Percentiles rank a stretch among this genome's conserved stretches.
These are phyloP conservation scores for Nyctanthes arbortristis DNA, from an alignment of 257 asterid species.

Conservation along the genomic window DNA sequence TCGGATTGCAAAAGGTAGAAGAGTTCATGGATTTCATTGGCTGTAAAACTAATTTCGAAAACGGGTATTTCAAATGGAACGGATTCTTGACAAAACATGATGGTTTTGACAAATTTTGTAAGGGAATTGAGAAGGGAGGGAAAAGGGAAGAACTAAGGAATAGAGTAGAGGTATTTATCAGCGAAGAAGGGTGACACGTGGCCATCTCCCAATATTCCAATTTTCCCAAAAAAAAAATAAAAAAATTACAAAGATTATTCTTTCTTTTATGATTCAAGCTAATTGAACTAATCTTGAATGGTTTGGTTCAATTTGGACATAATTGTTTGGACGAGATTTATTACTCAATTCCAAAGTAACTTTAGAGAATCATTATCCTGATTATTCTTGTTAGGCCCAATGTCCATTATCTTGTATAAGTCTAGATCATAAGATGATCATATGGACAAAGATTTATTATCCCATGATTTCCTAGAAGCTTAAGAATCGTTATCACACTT, in stretches of 20 bases:
- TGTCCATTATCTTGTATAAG: too few species aligned
- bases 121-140: constrained; percentile 43
- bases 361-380: too few species aligned
- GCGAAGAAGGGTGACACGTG: constrained; percentile 28
- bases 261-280: not conserved
- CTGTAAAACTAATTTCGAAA: constrained; percentile 39
- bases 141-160: constrained; percentile 75
- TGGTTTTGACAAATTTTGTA: not conserved
- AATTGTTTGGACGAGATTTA: not conserved
- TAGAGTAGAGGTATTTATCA: constrained; percentile 54
- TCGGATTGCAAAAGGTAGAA: constrained; percentile 35
- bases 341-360: not conserved
- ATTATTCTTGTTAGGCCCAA: too few species aligned
- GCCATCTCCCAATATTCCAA: constrained; percentile 35
- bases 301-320: not conserved
- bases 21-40: constrained; percentile 46
- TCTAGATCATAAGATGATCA: too few species aligned
- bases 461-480: too few species aligned
- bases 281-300: not conserved
- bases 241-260: constrained; percentile 17
- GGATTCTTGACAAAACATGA: constrained; percentile 52
- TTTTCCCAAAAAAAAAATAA: not conserved
- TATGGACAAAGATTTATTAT: too few species aligned
- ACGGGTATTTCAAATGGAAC: constrained; percentile 43
- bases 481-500: too few species aligned